Evolutionary conservation across 1,284 basidiomycete species (phyloP).

Genomic region (Cryptococcus sp.): DNA sequence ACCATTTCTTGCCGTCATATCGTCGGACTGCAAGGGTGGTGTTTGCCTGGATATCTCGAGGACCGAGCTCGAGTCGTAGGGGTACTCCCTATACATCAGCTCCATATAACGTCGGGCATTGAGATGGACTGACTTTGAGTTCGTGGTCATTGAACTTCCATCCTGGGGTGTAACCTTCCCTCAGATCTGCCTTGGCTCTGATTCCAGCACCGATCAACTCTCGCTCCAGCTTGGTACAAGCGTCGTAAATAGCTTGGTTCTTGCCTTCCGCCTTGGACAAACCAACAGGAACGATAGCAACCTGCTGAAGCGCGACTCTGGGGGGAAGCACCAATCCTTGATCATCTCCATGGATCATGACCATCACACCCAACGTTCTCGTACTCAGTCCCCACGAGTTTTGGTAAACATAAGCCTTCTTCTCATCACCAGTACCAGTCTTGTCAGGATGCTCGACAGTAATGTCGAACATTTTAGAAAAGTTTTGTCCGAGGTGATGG

Average conservation of each 20-base stretch:
- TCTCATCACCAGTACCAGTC: slow-evolving; percentile 51
- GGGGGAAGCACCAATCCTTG: slow-evolving; percentile 95
- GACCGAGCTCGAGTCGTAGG: slow-evolving; percentile 92
- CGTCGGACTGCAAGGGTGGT: slow-evolving; percentile 83
- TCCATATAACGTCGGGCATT: slow-evolving; percentile 2
- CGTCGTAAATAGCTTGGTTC: slow-evolving; percentile 69
- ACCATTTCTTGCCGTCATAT: slow-evolving; percentile 74
- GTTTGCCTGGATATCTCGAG: slow-evolving; percentile 80
- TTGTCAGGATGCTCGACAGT: slow-evolving; percentile 84
- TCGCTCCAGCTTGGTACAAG: slow-evolving; percentile 69
- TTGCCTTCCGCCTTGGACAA: slow-evolving; percentile 56
- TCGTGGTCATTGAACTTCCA: slow-evolving; percentile 99
- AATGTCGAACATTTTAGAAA: slow-evolving; percentile 98
- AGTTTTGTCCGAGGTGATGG: slow-evolving; percentile 97
- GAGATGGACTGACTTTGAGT: slow-evolving; percentile 64
- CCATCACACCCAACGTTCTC: slow-evolving; percentile 96
- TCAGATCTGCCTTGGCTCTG: slow-evolving; percentile 81
- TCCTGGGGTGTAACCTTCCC: slow-evolving; percentile 94
- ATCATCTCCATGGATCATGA: slow-evolving; percentile 99
- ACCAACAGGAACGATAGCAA: slow-evolving; percentile 87
- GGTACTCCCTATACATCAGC: slow-evolving; percentile 94
- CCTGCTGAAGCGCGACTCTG: slow-evolving; percentile 88
- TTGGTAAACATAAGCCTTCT: slow-evolving; percentile 78
- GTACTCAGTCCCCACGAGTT: slow-evolving; percentile 99
- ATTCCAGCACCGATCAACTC: slow-evolving; percentile 68